These are phyloP conservation scores for Endocalyx cinctus DNA, from an alignment of 2,329 filamentous ascomycete genomes.

Conservation along the genomic window DNA sequence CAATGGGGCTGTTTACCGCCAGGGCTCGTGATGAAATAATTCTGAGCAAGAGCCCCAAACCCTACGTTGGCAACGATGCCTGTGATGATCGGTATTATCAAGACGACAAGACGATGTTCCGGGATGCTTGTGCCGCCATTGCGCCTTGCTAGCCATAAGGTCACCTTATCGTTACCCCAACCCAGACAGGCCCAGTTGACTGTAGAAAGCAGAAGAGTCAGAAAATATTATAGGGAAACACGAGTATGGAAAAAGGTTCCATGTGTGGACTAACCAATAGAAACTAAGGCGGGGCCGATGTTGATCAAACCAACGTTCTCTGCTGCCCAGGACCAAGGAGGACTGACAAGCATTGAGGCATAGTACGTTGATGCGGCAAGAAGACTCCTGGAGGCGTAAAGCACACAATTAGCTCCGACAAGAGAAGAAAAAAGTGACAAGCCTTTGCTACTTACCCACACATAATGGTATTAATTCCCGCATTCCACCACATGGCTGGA, in stretches of 20 bases:
- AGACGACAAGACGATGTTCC: neutral
- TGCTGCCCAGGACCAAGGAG: neutral
- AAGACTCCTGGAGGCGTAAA: no score
- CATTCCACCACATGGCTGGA: neutral
- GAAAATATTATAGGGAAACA: neutral
- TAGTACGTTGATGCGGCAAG: neutral
- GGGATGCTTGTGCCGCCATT: neutral
- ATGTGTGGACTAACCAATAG: neutral
- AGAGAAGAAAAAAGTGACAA: no score
- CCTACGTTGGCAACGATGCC: neutral
- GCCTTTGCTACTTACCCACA: neutral
- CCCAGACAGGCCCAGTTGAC: neutral
- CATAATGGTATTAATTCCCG: neutral
- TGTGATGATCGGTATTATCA: neutral
- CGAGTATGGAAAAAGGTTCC: neutral
- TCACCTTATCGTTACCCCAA: neutral
- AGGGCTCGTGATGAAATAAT: neutral
- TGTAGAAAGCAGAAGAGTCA: neutral
- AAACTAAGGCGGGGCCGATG: neutral
- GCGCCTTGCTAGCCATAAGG: neutral
- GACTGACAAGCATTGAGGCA: neutral
- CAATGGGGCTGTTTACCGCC: neutral
- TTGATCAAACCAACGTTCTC: neutral
- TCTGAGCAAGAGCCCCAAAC: neutral
- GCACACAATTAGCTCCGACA: no score